These are phyloP conservation scores for Rhizophagus clarus DNA, from an alignment of 192 early-diverging fungal species.

Conservation along the genomic window DNA sequence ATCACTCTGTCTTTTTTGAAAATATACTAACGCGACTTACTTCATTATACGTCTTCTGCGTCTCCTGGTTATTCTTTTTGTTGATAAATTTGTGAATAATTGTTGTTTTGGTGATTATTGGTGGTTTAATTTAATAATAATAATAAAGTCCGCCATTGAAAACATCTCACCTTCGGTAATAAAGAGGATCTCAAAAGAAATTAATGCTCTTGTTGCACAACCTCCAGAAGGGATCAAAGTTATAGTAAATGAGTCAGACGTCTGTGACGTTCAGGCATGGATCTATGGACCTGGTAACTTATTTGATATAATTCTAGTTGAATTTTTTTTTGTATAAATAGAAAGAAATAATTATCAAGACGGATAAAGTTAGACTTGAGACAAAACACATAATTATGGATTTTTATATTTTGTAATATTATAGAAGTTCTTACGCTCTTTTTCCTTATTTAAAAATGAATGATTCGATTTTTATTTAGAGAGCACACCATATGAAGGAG, in stretches of 20 bases:
- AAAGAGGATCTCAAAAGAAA: slow-evolving; percentile 60
- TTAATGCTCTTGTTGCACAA: slow-evolving; percentile 50
- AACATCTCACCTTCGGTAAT: slow-evolving; percentile 49
- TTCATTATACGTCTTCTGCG: too few relatives aligned
- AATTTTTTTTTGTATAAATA: background rate
- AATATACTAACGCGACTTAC: background rate
- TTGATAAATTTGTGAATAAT: too few relatives aligned
- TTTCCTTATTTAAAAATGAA: background rate
- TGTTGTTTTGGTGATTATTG: background rate
- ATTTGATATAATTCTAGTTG: background rate
- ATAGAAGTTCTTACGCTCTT: too few relatives aligned
- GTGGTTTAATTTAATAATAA: background rate
- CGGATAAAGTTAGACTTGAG: background rate
- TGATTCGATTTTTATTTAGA: slow-evolving; percentile 38
- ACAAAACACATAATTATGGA: background rate
- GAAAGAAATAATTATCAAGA: too few relatives aligned
- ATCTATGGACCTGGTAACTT: slow-evolving; percentile 74
- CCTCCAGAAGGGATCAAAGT: slow-evolving; percentile 87
- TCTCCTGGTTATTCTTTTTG: too few relatives aligned
- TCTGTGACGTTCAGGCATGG: slow-evolving; percentile 85
- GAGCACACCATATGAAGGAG: slow-evolving; percentile 84
- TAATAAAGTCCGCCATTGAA: slow-evolving; percentile 38
- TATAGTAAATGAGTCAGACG: slow-evolving; percentile 66
- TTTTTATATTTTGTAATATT: too few relatives aligned
- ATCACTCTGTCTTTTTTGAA: background rate